These are phyloP conservation scores for Taphrina deformans DNA, from an alignment of 1,139 yeast species.

Conservation along the genomic window DNA sequence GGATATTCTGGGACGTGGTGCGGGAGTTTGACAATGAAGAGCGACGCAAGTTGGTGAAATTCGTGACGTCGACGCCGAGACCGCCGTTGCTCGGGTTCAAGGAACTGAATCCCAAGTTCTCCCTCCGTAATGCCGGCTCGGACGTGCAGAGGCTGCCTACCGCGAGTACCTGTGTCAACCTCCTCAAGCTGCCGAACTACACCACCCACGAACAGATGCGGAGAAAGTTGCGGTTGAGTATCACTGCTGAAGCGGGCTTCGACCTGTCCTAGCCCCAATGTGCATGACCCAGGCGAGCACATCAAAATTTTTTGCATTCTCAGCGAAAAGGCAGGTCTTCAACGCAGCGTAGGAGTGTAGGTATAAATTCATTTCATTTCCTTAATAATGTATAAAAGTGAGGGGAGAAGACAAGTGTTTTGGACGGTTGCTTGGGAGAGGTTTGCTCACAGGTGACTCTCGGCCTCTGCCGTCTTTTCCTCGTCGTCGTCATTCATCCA, in stretches of 20 bases:
- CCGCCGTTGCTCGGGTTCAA: slow-evolving; percentile 89
- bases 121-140: slow-evolving; percentile 69
- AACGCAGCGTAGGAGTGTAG: too few species aligned
- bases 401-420: background rate
- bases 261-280: slow-evolving; percentile 21
- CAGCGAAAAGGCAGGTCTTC: background rate
- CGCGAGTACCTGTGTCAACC: slow-evolving; percentile 74
- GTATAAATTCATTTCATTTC: too few species aligned
- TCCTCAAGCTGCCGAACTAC: slow-evolving; percentile 83
- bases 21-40: slow-evolving; percentile 63
- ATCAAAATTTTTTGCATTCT: too few species aligned
- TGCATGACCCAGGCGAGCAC: too few species aligned
- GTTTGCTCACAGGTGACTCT: background rate
- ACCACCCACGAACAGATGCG: slow-evolving; percentile 58
- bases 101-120: slow-evolving; percentile 72
- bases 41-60: slow-evolving; percentile 65
- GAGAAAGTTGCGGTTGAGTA: slow-evolving; percentile 40
- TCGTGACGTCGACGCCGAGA: slow-evolving; percentile 43
- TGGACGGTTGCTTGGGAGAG: background rate
- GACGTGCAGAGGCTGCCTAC: slow-evolving; percentile 62
- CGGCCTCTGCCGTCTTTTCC: slow-evolving; percentile 7
- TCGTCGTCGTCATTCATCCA: slow-evolving; percentile 51
- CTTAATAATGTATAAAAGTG: background rate
- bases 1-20: slow-evolving; percentile 73
- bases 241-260: slow-evolving; percentile 30